Conservation (phyloP, 1,284 basidiomycete genomes). For the Golubevia pallescens region DNA sequence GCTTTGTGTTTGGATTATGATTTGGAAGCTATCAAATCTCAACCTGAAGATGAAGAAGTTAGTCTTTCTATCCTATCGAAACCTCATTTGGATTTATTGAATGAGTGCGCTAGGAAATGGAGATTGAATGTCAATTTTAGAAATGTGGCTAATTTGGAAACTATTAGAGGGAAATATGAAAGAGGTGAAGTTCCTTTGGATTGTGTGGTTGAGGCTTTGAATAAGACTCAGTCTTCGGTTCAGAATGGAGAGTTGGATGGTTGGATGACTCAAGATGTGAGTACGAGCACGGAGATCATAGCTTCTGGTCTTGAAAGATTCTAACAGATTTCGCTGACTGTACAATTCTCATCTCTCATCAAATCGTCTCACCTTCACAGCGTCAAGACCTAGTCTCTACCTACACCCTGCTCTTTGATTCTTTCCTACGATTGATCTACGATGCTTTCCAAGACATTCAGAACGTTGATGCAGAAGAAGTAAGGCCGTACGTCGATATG, state of each 20-base stretch:
- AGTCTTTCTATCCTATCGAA: constrained; percentile 88
- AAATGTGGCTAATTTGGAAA: constrained; percentile 80
- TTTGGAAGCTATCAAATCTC: constrained; percentile 84
- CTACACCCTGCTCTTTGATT: constrained; percentile 73
- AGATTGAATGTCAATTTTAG: constrained; percentile 81
- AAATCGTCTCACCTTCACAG: background rate
- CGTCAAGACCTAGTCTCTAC: constrained; percentile 20
- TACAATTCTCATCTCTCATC: too few species aligned
- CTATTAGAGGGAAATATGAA: constrained; percentile 86
- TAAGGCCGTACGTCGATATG: constrained; percentile 35
- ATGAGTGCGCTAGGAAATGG: constrained; percentile 88
- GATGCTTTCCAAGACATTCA: constrained; percentile 75
- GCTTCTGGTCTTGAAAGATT: too few species aligned
- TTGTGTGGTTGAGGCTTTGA: constrained; percentile 90
- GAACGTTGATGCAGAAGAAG: constrained; percentile 40
- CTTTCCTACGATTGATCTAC: constrained; percentile 83
- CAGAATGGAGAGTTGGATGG: constrained; percentile 66
- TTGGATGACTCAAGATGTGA: constrained; percentile 83
- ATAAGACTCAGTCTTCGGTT: too few species aligned
- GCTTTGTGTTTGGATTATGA: constrained; percentile 84
- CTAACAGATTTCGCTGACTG: too few species aligned
- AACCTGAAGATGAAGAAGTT: constrained; percentile 94
- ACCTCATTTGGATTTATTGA: constrained; percentile 80
- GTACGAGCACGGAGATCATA: too few species aligned
- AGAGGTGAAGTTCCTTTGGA: constrained; percentile 89